Conservation (phyloP, 73 alveolate genomes). For the Blepharisma stoltei region DNA sequence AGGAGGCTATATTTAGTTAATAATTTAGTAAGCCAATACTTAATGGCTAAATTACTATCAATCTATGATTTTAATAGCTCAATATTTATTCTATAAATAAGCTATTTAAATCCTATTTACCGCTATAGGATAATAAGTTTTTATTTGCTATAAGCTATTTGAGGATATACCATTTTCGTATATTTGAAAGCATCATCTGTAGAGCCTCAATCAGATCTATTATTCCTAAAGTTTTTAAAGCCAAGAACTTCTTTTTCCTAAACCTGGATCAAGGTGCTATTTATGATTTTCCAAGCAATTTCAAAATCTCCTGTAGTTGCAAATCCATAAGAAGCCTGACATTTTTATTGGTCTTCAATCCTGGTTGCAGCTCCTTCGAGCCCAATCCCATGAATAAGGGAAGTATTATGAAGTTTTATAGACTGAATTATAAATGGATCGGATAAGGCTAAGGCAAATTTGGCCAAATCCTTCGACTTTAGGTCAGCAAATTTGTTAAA, state of each 20-base stretch:
- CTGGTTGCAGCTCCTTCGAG: constrained; percentile 56
- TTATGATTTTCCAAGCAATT: constrained; percentile 47
- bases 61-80: too few relatives aligned
- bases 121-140: too few relatives aligned
- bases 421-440: not conserved
- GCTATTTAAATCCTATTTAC: too few relatives aligned
- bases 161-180: constrained; percentile 28
- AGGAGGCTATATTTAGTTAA: too few relatives aligned
- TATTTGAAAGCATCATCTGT: constrained; percentile 22
- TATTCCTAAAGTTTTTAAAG: constrained; percentile 35
- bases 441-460: not conserved
- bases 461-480: constrained; percentile 41
- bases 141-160: not conserved
- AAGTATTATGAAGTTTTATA: not conserved
- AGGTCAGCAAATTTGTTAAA: constrained; percentile 49
- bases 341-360: constrained; percentile 67
- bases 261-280: constrained; percentile 17
- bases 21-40: too few relatives aligned
- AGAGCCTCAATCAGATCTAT: constrained; percentile 66
- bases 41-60: too few relatives aligned
- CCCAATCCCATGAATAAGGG: constrained; percentile 66
- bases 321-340: constrained; percentile 89
- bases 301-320: constrained; percentile 66
- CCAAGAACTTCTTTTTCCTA: constrained; percentile 69
- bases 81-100: too few relatives aligned